Conservation (phyloP, 1,139 yeast genomes). For the Geotrichum reessii region DNA sequence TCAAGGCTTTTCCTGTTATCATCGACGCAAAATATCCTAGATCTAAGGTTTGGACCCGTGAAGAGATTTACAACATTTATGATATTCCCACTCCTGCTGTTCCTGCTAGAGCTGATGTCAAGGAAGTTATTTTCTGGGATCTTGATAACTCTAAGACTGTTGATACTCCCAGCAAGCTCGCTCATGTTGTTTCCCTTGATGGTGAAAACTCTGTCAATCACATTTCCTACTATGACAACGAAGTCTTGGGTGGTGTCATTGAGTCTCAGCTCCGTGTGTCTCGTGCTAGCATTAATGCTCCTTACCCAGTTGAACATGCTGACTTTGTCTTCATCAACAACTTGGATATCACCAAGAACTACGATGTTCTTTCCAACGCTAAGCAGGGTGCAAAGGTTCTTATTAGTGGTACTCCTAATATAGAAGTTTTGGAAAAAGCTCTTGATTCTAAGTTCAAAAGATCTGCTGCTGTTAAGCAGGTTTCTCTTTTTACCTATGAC, state of each 20-base stretch:
- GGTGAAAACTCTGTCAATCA: conserved; percentile 49
- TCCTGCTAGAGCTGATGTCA: conserved; percentile 18
- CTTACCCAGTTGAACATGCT: conserved; percentile 48
- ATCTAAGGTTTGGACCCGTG: conserved; percentile 25
- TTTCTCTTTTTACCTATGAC: conserved; percentile 42
- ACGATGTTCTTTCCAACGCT: conserved; percentile 59
- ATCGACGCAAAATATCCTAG: conserved; percentile 32
- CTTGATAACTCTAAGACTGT: conserved; percentile 31
- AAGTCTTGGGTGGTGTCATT: conserved; percentile 66
- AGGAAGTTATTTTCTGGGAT: conserved; percentile 55
- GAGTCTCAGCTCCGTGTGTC: conserved; percentile 64
- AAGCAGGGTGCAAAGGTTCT: conserved; percentile 54
- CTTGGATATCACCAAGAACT: conserved; percentile 46
- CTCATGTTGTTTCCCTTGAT: conserved; percentile 67
- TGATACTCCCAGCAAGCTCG: conserved; percentile 58
- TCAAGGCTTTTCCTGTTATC: conserved; percentile 26
- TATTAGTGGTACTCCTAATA: conserved; percentile 41
- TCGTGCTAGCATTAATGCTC: conserved; percentile 31
- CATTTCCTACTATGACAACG: conserved; percentile 66
- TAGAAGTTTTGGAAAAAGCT: conserved; percentile 44
- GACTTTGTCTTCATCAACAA: conserved; percentile 63
- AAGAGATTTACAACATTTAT: conserved; percentile 26
- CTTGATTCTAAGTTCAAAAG: conserved; percentile 53
- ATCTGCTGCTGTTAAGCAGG: conserved; percentile 49
- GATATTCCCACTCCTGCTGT: conserved; percentile 20